phyloP scores from a whole-genome alignment of 306 rosid species.

The Cotoneaster glaucophyllus region DNA sequence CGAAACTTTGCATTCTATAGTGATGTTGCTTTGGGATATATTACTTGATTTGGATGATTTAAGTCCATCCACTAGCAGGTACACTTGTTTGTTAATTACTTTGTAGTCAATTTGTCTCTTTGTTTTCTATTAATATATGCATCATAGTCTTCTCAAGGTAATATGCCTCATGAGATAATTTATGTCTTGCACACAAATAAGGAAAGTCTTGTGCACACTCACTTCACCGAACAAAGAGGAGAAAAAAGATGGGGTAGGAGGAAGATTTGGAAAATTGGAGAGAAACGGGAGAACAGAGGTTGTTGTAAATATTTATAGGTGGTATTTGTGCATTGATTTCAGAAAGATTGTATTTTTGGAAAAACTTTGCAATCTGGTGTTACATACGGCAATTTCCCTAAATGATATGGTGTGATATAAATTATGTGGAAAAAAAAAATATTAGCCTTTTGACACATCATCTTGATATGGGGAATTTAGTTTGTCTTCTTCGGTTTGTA shows the following conservation, averaged over 20 bases:
- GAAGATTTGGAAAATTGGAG: neutral
- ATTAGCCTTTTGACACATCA: neutral
- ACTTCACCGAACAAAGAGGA: neutral
- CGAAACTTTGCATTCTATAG: conserved; percentile 70
- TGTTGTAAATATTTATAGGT: neutral
- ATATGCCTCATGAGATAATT: neutral
- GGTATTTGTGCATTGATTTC: neutral
- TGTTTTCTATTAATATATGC: neutral
- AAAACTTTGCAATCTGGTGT: neutral
- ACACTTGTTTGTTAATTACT: neutral
- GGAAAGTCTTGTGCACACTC: neutral
- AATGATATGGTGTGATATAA: neutral
- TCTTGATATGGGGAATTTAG: neutral
- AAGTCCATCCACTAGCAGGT: conserved; percentile 99
- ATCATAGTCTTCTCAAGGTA: neutral
- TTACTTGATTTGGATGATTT: conserved; percentile 96
- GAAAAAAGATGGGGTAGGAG: neutral
- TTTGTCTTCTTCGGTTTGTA: neutral
- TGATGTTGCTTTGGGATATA: conserved; percentile 94
- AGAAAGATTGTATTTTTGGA: neutral
- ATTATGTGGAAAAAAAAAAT: neutral
- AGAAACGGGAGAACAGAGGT: neutral
- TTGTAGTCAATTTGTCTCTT: neutral
- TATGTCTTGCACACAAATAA: neutral
- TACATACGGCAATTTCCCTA: neutral